Evolutionary conservation across 129 eudicot genomes (phyloP), one percentile per base, ranked within the genome.

Genomic region (Flaveria robusta): DNA sequence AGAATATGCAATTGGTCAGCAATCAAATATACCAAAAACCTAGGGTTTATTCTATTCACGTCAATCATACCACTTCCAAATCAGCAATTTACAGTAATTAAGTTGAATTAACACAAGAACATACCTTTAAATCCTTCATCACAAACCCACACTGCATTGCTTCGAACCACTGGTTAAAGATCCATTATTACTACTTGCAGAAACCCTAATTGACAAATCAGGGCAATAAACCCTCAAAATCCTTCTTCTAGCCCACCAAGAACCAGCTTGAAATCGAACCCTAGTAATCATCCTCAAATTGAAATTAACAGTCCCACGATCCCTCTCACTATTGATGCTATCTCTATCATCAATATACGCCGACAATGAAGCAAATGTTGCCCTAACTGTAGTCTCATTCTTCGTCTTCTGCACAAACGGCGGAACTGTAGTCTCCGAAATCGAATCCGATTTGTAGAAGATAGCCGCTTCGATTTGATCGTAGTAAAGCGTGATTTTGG

Each of bases 181-280:
- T 20, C 89, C 97, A 19, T 79, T 56, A 0, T 64, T 16, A 45
- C 78, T 66, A 45, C 68, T 86, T 2, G 23, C 29, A 24, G 81
- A 64, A 63, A 86, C 46, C n/a, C 74, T 78, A 20, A 93, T 71
- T 0, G 80, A 9, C 68, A 93, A 77, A 68, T 83, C 81, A 1
- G 84, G 85, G 27, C 98, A 93, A 63, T 49, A 79, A 43, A 88
- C 90, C 87, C 83, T 84, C 80, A 90, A 18, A 37, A 72, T 52
- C 77, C 98, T 80, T 64, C 91, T 66, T 79, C 93, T 81, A 2
- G 97, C 88, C 79, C 92, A 80, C 98, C 98, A 93, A 7, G 86
- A 84, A 29, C 91, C 90, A 0, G 97, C 91, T 77, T 80, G 86
- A 29, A 90, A 93, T 78, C 85, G 62, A 58, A 89, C 89, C 74